Evolutionary conservation across 192 early-diverging fungal genomes (phyloP).

Genomic region (Podila epigama): DNA sequence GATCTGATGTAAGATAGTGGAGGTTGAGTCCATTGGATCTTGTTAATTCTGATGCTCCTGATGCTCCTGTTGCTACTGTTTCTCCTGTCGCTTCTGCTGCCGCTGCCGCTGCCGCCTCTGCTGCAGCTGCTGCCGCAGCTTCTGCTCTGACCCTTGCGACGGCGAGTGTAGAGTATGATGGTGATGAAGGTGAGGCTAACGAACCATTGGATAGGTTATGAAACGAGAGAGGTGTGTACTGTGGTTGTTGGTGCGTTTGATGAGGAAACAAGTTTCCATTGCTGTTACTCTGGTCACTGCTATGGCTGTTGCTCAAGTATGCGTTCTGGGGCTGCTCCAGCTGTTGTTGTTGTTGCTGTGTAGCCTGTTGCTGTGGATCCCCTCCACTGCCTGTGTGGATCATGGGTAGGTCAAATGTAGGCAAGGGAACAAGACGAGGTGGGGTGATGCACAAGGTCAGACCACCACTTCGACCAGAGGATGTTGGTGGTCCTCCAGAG

Average conservation of each 20-base stretch:
- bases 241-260: not conserved
- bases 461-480: not conserved
- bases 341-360: slow-evolving; percentile 1
- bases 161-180: slow-evolving; percentile 47
- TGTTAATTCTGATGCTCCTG: too few relatives aligned
- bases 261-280: not conserved
- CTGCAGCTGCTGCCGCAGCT: slow-evolving; percentile 12
- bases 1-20: too few relatives aligned
- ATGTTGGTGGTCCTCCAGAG: slow-evolving; percentile 3
- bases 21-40: too few relatives aligned
- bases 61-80: slow-evolving; percentile 25
- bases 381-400: not conserved
- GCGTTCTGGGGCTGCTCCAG: not conserved
- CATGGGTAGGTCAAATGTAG: not conserved
- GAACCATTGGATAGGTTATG: slow-evolving; percentile 31
- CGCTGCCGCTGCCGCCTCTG: not conserved
- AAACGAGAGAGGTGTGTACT: slow-evolving; percentile 3
- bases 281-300: not conserved
- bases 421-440: slow-evolving; percentile 1
- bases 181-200: slow-evolving; percentile 39
- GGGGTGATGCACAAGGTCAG: slow-evolving; percentile 40
- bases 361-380: not conserved
- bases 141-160: slow-evolving; percentile 39
- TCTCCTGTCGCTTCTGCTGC: not conserved
- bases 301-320: slow-evolving; percentile 5